These are phyloP conservation scores for Paramecium primaurelia DNA, from an alignment of 73 alveolate species.

Conservation along the genomic window DNA sequence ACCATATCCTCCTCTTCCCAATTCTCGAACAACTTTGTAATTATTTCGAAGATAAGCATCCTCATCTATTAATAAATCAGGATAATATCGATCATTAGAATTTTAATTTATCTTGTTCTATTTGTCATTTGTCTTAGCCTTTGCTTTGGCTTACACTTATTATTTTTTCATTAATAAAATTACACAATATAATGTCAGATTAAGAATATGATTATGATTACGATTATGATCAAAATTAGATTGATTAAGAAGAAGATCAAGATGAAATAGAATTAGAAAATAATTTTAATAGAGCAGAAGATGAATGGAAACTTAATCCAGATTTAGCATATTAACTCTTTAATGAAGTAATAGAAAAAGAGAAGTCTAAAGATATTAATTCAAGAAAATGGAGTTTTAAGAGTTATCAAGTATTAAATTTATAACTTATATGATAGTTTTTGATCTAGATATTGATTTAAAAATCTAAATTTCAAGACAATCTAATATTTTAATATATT, in stretches of 20 bases:
- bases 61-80: slow-evolving; percentile 1
- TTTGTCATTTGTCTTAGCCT: neutral
- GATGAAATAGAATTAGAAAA: neutral
- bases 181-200: neutral
- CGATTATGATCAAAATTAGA: neutral
- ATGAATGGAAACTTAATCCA: neutral
- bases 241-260: neutral
- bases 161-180: neutral
- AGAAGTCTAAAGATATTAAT: neutral
- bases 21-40: slow-evolving; percentile 28
- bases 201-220: neutral
- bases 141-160: neutral
- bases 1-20: slow-evolving; percentile 61
- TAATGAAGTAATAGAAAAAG: neutral
- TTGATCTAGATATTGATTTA: neutral
- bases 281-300: neutral
- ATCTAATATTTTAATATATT: neutral
- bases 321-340: neutral
- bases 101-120: neutral
- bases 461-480: neutral
- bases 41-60: neutral
- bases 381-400: neutral
- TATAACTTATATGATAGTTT: neutral
- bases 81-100: neutral
- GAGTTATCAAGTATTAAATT: neutral